A percentile compares a stretch with the other conserved stretches of the same genome.
Evolutionary conservation across 768 basidiomycete genomes (phyloP).

Genomic region (Coprinopsis marcescibilis): DNA sequence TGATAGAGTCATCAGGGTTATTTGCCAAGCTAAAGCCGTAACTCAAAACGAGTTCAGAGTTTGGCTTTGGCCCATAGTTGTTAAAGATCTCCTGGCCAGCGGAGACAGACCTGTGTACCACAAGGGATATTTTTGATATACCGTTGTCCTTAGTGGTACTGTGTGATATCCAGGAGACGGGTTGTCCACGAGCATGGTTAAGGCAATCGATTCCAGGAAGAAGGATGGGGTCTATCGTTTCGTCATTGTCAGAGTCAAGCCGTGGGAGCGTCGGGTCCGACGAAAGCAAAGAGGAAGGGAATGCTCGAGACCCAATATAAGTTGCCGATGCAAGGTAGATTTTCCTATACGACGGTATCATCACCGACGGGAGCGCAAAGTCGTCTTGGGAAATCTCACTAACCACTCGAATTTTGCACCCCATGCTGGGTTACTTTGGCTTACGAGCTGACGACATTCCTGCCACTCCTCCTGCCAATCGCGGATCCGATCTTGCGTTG

Average conservation of each 20-base stretch:
- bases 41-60: slow-evolving; percentile 83
- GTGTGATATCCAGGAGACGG: slow-evolving; percentile 76
- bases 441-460: slow-evolving; percentile 41
- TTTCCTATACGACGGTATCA: slow-evolving; percentile 47
- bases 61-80: slow-evolving; percentile 90
- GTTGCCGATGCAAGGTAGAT: slow-evolving; percentile 67
- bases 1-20: slow-evolving; percentile 85
- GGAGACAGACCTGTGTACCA: slow-evolving; percentile 40
- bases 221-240: slow-evolving; percentile 70
- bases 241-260: slow-evolving; percentile 19
- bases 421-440: slow-evolving; percentile 32
- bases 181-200: slow-evolving; percentile 77
- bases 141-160: slow-evolving; percentile 27
- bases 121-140: slow-evolving; percentile 51
- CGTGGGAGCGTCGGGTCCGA: slow-evolving; percentile 45
- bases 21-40: slow-evolving; percentile 81
- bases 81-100: slow-evolving; percentile 66
- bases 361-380: too few species aligned
- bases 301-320: slow-evolving; percentile 82
- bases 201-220: slow-evolving; percentile 83
- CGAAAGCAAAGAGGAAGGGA: slow-evolving; percentile 78
- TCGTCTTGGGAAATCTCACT: too few species aligned
- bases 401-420: slow-evolving; percentile 60
- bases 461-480: slow-evolving; percentile 63
- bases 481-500: slow-evolving; percentile 58